These are phyloP conservation scores for Tylopilus sp. DNA, from an alignment of 1,284 basidiomycete species.

Conservation along the genomic window DNA sequence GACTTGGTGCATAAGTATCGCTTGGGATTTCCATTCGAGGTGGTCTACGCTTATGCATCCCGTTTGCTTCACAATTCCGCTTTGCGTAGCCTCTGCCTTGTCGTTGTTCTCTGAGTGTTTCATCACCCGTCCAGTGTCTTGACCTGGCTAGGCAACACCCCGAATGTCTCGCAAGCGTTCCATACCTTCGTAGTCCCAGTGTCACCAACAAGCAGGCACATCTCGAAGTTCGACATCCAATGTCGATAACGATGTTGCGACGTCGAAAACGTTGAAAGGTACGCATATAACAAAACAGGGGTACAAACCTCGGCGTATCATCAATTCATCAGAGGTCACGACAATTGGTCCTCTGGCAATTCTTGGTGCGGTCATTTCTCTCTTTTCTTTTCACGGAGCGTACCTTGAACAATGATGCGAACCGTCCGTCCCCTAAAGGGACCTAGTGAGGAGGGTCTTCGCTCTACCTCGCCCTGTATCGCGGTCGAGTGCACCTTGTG, in stretches of 20 bases:
- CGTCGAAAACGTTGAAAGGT: slow-evolving; percentile 70
- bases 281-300: slow-evolving; percentile 56
- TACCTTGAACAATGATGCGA: slow-evolving; percentile 55
- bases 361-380: slow-evolving; percentile 54
- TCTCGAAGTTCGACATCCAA: neutral
- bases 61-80: too few relatives aligned
- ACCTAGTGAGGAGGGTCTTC: neutral
- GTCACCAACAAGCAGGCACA: slow-evolving; percentile 40
- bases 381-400: slow-evolving; percentile 64
- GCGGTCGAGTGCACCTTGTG: neutral
- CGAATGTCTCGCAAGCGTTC: slow-evolving; percentile 30
- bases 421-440: neutral
- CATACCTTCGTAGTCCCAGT: too few relatives aligned
- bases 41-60: too few relatives aligned
- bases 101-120: too few relatives aligned
- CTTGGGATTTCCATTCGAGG: neutral
- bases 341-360: too few relatives aligned
- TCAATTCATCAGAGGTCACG: too few relatives aligned
- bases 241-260: slow-evolving; percentile 61
- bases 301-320: slow-evolving; percentile 38
- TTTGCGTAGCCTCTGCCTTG: too few relatives aligned
- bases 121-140: too few relatives aligned
- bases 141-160: slow-evolving; percentile 48
- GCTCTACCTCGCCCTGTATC: too few relatives aligned
- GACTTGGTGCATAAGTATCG: neutral